Percentiles rank a stretch among this genome's conserved stretches.
These are phyloP conservation scores for Clathrospora elynae DNA, from an alignment of 2,329 filamentous ascomycete species.

Conservation along the genomic window DNA sequence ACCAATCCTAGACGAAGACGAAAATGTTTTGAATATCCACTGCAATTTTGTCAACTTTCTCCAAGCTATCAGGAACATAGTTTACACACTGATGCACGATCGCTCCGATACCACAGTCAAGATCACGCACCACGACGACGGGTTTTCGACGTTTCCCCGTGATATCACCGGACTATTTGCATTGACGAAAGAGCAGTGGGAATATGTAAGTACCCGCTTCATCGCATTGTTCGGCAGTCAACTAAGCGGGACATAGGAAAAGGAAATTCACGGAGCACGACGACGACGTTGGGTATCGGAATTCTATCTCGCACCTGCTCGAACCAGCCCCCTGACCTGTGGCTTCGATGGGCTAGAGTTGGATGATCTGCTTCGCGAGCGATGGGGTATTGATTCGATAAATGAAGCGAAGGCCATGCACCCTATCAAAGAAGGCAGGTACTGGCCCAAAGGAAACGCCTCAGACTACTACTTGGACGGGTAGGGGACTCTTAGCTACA, in stretches of 20 bases:
- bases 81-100: constrained; percentile 29
- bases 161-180: constrained; percentile 20
- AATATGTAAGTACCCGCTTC: constrained; percentile 16
- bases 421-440: constrained; percentile 11
- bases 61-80: constrained; percentile 20
- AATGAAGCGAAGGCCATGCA: constrained; percentile 3
- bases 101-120: constrained; percentile 14
- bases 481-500: too few relatives aligned
- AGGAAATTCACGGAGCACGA: background rate
- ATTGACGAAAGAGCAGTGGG: constrained; percentile 27
- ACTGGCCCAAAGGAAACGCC: constrained; percentile 19
- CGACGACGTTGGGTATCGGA: background rate
- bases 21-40: background rate
- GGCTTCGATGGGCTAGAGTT: too few relatives aligned
- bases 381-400: constrained; percentile 16
- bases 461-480: too few relatives aligned
- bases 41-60: constrained; percentile 20
- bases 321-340: too few relatives aligned
- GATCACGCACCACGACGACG: constrained; percentile 27
- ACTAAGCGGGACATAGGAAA: constrained; percentile 8
- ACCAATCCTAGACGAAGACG: background rate
- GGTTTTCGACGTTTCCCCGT: constrained; percentile 20
- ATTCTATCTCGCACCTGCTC: constrained; percentile 8
- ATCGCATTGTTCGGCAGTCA: background rate
- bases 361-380: constrained; percentile 6